These are phyloP conservation scores for Parmelia sp. DNA, from an alignment of 495 filamentous ascomycete genomes.

Conservation along the genomic window DNA sequence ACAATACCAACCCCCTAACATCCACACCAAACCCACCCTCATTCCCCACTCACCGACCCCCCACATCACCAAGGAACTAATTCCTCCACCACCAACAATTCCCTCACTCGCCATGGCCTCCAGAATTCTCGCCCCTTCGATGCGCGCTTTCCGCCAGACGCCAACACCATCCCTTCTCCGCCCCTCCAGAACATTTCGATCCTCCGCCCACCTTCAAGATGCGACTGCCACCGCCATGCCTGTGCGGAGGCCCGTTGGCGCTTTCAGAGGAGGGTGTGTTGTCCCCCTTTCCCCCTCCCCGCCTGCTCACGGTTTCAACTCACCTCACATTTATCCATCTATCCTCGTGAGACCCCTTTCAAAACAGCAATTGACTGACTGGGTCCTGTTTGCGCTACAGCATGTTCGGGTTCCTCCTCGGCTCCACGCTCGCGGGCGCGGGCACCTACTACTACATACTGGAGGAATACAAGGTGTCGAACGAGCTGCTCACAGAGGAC, in stretches of 20 bases:
- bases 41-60: no score
- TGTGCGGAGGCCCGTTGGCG: conserved; percentile 74
- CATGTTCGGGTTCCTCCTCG: conserved; percentile 88
- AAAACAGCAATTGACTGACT: neutral
- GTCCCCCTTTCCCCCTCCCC: neutral
- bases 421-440: conserved; percentile 68
- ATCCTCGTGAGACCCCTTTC: no score
- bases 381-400: conserved; percentile 39
- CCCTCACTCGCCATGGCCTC: conserved; percentile 6
- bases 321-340: no score
- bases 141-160: conserved; percentile 17
- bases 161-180: neutral
- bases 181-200: conserved; percentile 14
- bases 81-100: no score
- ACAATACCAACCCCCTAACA: no score
- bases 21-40: no score
- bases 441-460: conserved; percentile 87
- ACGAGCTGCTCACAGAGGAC: conserved; percentile 91
- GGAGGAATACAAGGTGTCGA: conserved; percentile 87
- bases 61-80: no score
- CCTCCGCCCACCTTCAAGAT: conserved; percentile 17
- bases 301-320: no score
- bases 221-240: conserved; percentile 45
- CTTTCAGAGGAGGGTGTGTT: conserved; percentile 83
- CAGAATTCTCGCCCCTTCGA: conserved; percentile 5